Percentiles rank a stretch among this genome's conserved stretches.
Evolutionary conservation across 305 asterid genomes (phyloP).

Genomic region (Ruellia speciosa): DNA sequence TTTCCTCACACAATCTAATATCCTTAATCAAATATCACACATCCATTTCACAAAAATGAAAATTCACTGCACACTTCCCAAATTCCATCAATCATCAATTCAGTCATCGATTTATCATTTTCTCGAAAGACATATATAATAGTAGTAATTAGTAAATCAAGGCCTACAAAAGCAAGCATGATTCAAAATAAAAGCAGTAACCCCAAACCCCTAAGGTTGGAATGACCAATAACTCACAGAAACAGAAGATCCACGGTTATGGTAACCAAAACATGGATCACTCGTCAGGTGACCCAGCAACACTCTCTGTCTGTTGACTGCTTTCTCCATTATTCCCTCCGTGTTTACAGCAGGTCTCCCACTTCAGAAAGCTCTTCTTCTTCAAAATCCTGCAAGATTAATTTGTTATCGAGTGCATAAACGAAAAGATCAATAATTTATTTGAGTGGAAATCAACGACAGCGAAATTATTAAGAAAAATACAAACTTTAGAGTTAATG

Average conservation of each 20-base stretch:
- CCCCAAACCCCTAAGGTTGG: background rate
- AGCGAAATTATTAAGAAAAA: no score
- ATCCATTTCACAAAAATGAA: background rate
- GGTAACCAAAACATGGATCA: slow-evolving; percentile 29
- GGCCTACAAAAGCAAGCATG: background rate
- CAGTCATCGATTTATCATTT: no score
- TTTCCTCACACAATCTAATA: background rate
- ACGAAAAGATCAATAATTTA: no score
- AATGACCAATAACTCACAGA: slow-evolving; percentile 34
- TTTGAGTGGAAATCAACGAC: no score
- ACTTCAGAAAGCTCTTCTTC: no score
- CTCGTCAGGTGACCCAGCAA: slow-evolving; percentile 63
- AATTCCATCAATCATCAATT: no score
- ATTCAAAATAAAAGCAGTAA: background rate
- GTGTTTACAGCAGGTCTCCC: no score
- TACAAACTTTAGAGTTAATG: no score
- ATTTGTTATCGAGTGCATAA: no score
- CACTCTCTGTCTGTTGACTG: slow-evolving; percentile 57
- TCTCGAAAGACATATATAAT: no score
- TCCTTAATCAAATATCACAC: background rate
- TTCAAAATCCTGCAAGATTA: no score
- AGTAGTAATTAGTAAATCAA: background rate
- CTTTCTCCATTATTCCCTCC: slow-evolving; percentile 47
- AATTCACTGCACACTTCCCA: no score
- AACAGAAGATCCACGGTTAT: slow-evolving; percentile 28